Base-by-base conservation (phyloP, 345 rosid species). In the Citrus mangshanensis region DNA sequence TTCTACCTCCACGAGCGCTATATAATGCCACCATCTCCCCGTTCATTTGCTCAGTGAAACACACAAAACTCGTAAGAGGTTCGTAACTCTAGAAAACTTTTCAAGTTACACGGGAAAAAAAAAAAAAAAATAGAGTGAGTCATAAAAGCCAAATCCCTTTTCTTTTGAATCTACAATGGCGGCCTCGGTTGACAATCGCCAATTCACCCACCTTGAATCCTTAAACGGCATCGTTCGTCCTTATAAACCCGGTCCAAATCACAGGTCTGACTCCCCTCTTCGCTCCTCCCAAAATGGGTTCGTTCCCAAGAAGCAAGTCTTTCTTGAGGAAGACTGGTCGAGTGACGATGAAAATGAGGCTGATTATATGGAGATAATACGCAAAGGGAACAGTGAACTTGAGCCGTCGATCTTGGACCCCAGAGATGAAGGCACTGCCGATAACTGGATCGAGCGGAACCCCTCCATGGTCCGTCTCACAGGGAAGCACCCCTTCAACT, bases 401-500 rank as follows among this genome's bases (percentile, higher is more conserved):
- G 97, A 96, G 78, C 88, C 90, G 24, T 89, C 99, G 77, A 51
- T 85, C 72, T 16, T 85, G 8, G 99, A 96, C 80, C 78, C 89
- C 0, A 77, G 97, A 55, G 98, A 96, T 59, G 97, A 90, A 79
- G 88, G 83, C 27, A 96, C 97, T 0, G 87, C 93, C 1, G 98
- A 96, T 58, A 80, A 77, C 51, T 96, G 99, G 99, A 84, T 96
- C 77, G 83, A 89, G 73, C 94, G 99, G 6, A 91, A 94, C 88
- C 79, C 93, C 2, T 66, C 91, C 28, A 89, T 94, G 97, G 85
- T 96, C 77, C 99, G 99, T 38, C 97, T 94, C 86, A 91, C 98
- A 3, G 98, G 99, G 54, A 96, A 96, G 74, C 98, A 96, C 74
- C 99, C 99, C 0, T 96, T 92, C 85, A 96, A 96, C 91, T 85